Evolutionary conservation across 352 stramenopile species (phyloP), one percentile per base, ranked within the genome.

Genomic region (Phytophthora parvispora): DNA sequence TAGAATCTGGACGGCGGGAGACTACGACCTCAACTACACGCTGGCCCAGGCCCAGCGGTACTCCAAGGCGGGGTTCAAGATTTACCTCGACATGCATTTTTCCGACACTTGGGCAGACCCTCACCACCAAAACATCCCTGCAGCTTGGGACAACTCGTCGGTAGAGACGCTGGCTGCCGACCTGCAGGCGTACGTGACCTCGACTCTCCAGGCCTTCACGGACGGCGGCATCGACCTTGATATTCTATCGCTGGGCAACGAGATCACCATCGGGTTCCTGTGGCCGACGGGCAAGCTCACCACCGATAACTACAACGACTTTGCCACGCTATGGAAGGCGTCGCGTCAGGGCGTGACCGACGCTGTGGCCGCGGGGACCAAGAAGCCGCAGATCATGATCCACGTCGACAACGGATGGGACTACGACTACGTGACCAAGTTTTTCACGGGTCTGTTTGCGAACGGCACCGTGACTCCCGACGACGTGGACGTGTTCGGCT

Each of bases 1-100:
- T 18, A 80, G 73, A 12, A 67, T 81, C 20, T 81, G 73, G 73
- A 75, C 73, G 4, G 56, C 47, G 8, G 60, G 64, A 0, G 69
- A 75, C 38, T 81, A 81, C 61, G 51, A 72, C 31, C 54, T 77
- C 22, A 60, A 62, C 20, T 78, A 81, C 57, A 78, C 69, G 22
- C 27, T 81, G 15, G 29, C 60, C 10, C 43, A 69, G 20, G 69
- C 73, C 4, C 47, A 78, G 34, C 69, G 73, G 15, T 80, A 75
- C 58, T 64, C 47, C 8, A 81, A 68, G 13, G 74, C 74, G 2
- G 74, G 74, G 4, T 81, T 76, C 59, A 71, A 71, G 27, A 81
- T 81, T 38, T 81, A 77, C 53, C 54, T 78, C 12, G 64, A 78
- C 48, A 78, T 81, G 74, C 72, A 79, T 43, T 81, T 78, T 54